Evolutionary conservation across 805 yeast genomes (phyloP).

Genomic region (Teunomyces kruisii): DNA sequence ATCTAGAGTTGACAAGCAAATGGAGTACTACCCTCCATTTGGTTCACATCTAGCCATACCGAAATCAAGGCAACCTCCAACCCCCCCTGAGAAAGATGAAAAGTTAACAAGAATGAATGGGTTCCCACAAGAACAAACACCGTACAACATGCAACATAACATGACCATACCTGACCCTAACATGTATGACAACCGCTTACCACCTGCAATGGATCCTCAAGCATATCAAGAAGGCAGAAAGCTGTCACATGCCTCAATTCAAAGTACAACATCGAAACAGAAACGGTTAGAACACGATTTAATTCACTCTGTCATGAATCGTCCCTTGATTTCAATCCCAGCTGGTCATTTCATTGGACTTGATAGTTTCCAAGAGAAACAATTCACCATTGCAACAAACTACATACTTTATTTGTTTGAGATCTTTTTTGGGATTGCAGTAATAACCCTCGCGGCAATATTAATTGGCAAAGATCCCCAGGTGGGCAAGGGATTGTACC

Average conservation of each 20-base stretch:
- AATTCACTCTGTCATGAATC: conserved; percentile 33
- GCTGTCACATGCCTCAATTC: conserved; percentile 9
- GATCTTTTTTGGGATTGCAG: conserved; percentile 25
- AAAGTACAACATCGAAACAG: conserved; percentile 21
- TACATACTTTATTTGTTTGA: conserved; percentile 32
- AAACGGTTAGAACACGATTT: conserved; percentile 27
- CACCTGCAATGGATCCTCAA: conserved; percentile 22
- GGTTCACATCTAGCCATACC: conserved; percentile 1
- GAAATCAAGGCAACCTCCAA: conserved; percentile 6
- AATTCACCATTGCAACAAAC: conserved; percentile 24
- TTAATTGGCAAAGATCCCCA: conserved; percentile 23
- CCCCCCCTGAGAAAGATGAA: conserved; percentile 12
- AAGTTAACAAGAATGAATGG: conserved; percentile 4
- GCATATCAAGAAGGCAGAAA: conserved; percentile 10
- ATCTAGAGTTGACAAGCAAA: background rate
- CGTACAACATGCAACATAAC: conserved; percentile 6
- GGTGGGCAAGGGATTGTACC: conserved; percentile 27
- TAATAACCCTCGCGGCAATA: conserved; percentile 26
- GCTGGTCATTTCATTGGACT: conserved; percentile 16
- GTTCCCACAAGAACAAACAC: conserved; percentile 7
- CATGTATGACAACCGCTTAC: conserved; percentile 17
- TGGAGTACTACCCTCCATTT: conserved; percentile 2
- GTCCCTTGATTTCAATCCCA: conserved; percentile 25
- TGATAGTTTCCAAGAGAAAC: conserved; percentile 11
- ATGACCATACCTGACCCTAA: conserved; percentile 9